phyloP scores from a whole-genome alignment of 495 filamentous ascomycete genomes.

The Xylaria telfairii region DNA sequence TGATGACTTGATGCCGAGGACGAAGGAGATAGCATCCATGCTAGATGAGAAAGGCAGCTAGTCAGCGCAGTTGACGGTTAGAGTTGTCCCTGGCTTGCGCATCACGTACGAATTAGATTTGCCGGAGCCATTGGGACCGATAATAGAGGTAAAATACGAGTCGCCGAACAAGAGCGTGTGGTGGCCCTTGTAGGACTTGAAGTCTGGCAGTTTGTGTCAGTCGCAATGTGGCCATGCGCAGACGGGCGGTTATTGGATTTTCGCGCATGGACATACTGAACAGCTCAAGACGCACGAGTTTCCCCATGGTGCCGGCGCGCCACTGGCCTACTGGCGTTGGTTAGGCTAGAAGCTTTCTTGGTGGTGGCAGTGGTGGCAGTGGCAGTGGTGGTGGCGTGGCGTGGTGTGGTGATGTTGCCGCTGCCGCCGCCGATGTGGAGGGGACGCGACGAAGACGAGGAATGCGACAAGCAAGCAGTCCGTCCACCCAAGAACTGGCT shows the following conservation, averaged over 20 bases:
- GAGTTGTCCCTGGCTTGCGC: too few relatives aligned
- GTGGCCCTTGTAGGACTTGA: slow-evolving; percentile 98
- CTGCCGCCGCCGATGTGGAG: neutral
- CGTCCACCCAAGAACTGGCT: slow-evolving; percentile 14
- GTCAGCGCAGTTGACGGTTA: slow-evolving; percentile 15
- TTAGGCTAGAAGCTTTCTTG: neutral
- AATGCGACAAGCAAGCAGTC: slow-evolving; percentile 24
- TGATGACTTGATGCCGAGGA: slow-evolving; percentile 96
- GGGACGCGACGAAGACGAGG: slow-evolving; percentile 17
- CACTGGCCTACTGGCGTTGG: slow-evolving; percentile 15
- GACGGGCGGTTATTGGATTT: slow-evolving; percentile 20
- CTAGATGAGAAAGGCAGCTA: slow-evolving; percentile 48
- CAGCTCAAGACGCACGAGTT: slow-evolving; percentile 92
- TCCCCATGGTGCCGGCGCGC: slow-evolving; percentile 62
- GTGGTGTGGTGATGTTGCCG: neutral
- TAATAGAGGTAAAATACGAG: slow-evolving; percentile 98
- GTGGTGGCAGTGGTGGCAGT: slow-evolving; percentile 1
- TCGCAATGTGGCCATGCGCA: slow-evolving; percentile 35
- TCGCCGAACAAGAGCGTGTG: slow-evolving; percentile 95
- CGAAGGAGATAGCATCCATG: slow-evolving; percentile 99
- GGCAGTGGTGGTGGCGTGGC: neutral
- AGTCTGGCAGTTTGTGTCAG: slow-evolving; percentile 64
- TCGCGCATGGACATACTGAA: slow-evolving; percentile 68
- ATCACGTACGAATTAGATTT: slow-evolving; percentile 95
- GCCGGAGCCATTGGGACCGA: slow-evolving; percentile 98